Base-by-base conservation (phyloP, 129 eudicot genomes). In the Rutidosis leptorrhynchoides region DNA sequence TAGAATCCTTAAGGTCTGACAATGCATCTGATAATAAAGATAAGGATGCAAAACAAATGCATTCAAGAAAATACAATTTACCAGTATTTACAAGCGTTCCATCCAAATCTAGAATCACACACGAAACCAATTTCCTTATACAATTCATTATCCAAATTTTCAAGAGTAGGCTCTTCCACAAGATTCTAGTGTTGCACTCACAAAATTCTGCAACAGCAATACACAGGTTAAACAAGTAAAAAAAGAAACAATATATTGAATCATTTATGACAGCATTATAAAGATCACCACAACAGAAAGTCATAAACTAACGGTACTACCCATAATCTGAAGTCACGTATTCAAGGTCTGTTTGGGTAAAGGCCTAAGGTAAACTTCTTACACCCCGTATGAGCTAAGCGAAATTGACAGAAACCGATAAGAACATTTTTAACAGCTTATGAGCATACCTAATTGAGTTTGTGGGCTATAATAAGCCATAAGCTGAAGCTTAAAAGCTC, bases 51-150 rank as follows among this genome's bases (percentile, higher is more conserved):
- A 27, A 60, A 42, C 8, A 68, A 23, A 24, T 6, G 48, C 11
- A 1, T 27, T 15, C 9, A 22, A 58, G 29, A 29, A 33, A 17
- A 52, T 10, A 58, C 20, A 69, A 21, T 53, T 11, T 60, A 86
- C 96, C 99, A 69, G 96, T 89, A 76, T 89, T 84, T 62, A 94
- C 84, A 77, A 94, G 95, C 26, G 99, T 94, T 45, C 97, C 96
- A 77, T 94, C 99, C 86, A 94, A 75, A 78, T 94, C 99, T 25
- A 94, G 88, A 68, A 94, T 89, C 33, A 94, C 99, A 69, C 85
- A 80, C 7, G 95, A 84, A 65, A 84, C 92, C 27, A 82, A 62
- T 73, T 89, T 94, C 80, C 75, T 77, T 21, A 82, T 15, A 58
- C 87, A 60, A 45, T 65, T 84, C 77, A 76, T 53, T 52, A 80